Percentiles rank a stretch among this genome's conserved stretches.
Evolutionary conservation across 345 rosid genomes (phyloP).

Genomic region (Citrus australasica): DNA sequence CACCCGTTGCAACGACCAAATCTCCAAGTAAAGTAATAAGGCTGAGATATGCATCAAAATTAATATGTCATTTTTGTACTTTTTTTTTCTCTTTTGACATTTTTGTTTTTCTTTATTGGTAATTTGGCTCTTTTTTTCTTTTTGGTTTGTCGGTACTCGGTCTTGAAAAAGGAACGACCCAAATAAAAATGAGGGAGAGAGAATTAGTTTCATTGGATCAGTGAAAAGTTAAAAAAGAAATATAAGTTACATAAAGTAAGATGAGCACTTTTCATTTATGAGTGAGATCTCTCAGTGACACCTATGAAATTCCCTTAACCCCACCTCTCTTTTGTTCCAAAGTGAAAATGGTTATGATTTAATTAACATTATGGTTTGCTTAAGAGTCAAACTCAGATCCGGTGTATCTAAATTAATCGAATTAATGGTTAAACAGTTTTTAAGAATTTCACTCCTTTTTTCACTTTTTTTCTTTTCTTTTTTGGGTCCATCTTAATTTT

Average conservation of each 20-base stretch:
- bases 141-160: background rate
- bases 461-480: background rate
- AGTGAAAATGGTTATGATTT: constrained; percentile 14
- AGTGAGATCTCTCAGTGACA: background rate
- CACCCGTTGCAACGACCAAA: background rate
- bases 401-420: background rate
- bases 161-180: constrained; percentile 3
- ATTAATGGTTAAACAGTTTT: background rate
- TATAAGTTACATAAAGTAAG: no score
- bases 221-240: background rate
- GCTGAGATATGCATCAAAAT: background rate
- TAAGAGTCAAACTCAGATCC: background rate
- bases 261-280: background rate
- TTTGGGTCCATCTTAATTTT: background rate
- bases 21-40: constrained; percentile 1
- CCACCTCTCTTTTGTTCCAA: background rate
- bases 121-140: background rate
- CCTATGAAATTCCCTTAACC: background rate
- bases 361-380: constrained; percentile 10
- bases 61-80: background rate
- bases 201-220: background rate
- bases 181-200: no score
- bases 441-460: background rate
- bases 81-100: no score
- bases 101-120: background rate